Percentiles rank a stretch among this genome's conserved stretches.
These are phyloP conservation scores for Atkinsonella hypoxylon DNA, from an alignment of 2,329 filamentous ascomycete species.

Conservation along the genomic window DNA sequence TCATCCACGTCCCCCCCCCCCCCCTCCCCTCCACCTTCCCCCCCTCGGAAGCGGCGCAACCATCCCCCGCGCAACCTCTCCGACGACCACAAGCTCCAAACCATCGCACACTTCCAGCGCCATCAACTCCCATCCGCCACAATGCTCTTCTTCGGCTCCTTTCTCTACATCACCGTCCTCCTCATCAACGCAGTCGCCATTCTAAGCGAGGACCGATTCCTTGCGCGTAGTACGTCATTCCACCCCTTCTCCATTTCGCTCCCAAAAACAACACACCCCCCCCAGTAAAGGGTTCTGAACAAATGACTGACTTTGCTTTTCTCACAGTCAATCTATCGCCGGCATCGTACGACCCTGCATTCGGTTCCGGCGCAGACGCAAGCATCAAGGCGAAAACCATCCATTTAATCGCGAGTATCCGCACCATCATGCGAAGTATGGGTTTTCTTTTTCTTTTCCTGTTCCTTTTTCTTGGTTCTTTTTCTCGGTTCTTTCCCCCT, in stretches of 20 bases:
- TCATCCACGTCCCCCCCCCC: background rate
- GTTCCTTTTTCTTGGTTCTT: no score
- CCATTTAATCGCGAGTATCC: slow-evolving; percentile 79
- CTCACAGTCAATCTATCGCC: slow-evolving; percentile 62
- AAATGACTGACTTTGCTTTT: slow-evolving; percentile 3
- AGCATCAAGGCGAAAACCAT: slow-evolving; percentile 81
- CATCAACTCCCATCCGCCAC: no score
- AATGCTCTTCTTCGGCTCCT: slow-evolving; percentile 60
- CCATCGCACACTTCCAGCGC: no score
- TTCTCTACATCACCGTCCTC: slow-evolving; percentile 71
- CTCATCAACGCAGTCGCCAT: slow-evolving; percentile 89
- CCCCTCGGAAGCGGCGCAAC: slow-evolving; percentile 22
- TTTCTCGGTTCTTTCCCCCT: no score
- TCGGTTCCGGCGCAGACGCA: slow-evolving; percentile 59
- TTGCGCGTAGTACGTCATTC: slow-evolving; percentile 45
- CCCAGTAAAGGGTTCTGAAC: no score
- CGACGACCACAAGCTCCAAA: slow-evolving; percentile 1
- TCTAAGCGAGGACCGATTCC: slow-evolving; percentile 89
- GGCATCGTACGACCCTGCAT: slow-evolving; percentile 59
- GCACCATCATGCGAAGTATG: slow-evolving; percentile 83
- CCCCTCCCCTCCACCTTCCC: slow-evolving; percentile 9
- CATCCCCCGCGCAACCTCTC: slow-evolving; percentile 13
- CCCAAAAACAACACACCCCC: background rate
- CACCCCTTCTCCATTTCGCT: background rate
- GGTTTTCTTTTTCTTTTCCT: no score